phyloP scores from a whole-genome alignment of 352 stramenopile species.

The Pythium pyrilobum region DNA sequence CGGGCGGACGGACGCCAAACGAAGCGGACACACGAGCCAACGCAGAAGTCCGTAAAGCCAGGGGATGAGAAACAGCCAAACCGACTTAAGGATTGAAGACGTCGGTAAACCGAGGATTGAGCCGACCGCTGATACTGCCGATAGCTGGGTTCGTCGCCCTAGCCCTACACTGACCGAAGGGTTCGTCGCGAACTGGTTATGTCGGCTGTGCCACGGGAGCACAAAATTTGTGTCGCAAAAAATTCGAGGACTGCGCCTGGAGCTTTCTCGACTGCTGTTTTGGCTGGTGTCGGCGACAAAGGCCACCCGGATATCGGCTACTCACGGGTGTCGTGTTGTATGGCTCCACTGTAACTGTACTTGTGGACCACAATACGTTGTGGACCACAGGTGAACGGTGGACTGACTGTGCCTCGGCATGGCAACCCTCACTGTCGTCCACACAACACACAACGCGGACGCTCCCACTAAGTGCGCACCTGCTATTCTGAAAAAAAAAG shows the following conservation, averaged over 20 bases:
- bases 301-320: no score
- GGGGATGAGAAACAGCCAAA: background rate
- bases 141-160: background rate
- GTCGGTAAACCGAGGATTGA: background rate
- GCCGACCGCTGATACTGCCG: background rate
- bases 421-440: no score
- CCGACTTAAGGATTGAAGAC: background rate
- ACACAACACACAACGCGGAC: no score
- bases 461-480: no score
- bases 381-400: no score
- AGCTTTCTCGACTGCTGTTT: background rate
- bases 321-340: no score
- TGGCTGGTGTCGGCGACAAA: background rate
- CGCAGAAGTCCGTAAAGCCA: constrained; percentile 5
- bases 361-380: no score
- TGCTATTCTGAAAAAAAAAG: no score
- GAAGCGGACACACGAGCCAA: constrained; percentile 8
- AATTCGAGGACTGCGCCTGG: background rate
- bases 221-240: constrained; percentile 7
- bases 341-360: no score
- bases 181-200: constrained; percentile 11
- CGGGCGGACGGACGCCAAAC: constrained; percentile 10
- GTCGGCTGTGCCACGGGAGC: constrained; percentile 6
- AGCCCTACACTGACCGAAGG: constrained; percentile 10
- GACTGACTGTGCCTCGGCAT: no score